Percentiles rank a stretch among this genome's conserved stretches.
Conservation (phyloP, 78 protist species). For the Pigoraptor vietnamica region DNA sequence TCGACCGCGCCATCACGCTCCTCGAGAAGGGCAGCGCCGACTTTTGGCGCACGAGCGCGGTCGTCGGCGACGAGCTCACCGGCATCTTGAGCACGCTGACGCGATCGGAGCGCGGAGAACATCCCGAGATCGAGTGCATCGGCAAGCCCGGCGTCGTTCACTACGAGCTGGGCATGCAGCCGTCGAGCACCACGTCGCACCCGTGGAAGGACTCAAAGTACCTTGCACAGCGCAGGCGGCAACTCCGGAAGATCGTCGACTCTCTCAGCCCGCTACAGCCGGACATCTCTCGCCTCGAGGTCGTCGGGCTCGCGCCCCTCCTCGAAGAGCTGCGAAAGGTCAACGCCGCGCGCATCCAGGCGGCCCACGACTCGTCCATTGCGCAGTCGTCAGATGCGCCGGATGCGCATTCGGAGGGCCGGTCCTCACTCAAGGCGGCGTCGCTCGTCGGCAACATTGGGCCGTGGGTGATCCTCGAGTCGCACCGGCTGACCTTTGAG, state of each 20-base stretch:
- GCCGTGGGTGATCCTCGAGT: neutral
- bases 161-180: neutral
- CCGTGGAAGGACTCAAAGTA: neutral
- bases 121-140: neutral
- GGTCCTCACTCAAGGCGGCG: neutral
- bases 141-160: neutral
- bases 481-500: neutral
- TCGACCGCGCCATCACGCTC: neutral
- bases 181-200: neutral
- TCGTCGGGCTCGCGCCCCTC: neutral
- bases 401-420: too few relatives aligned
- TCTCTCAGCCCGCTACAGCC: neutral
- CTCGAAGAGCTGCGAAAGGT: neutral
- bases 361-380: neutral
- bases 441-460: too few relatives aligned
- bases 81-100: neutral
- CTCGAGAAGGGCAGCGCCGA: neutral
- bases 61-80: neutral
- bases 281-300: neutral
- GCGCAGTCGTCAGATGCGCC: too few relatives aligned
- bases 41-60: neutral
- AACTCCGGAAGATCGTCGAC: neutral
- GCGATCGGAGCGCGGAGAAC: neutral
- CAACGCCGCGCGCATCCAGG: neutral
- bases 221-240: neutral